Evolutionary conservation across 225 moss, liverwort and hornwort species (phyloP), one percentile per base, ranked within the genome.

Genomic region (Antitrichia curtipendula): DNA sequence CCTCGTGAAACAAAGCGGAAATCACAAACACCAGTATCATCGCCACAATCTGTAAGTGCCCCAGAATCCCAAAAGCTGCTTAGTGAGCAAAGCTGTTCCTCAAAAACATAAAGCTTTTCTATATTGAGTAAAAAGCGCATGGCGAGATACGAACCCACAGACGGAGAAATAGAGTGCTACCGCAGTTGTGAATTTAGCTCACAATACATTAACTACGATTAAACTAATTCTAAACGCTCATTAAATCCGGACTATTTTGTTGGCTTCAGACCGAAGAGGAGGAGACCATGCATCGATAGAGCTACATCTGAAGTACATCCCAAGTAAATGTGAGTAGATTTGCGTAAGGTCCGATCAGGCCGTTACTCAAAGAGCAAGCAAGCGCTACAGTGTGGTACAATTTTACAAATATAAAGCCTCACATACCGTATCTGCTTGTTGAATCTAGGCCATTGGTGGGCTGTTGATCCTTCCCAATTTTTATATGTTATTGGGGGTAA

Each of bases 1-100:
- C 98, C 99, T 99, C 99, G 64, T 97, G 97, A 90, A 99, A 99
- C 73, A 99, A 88, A 88, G 91, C 99, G 23, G 99, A 99, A 73
- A 97, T 91, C 58, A 89, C 94, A 86, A 99, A 99, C 61, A 99
- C 99, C 82, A 97, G 34, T 58, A 96, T 18, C 54, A 99, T 93
- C 43, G 97, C 95, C 28, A 63, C 90, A 58, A 84, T n/a, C 98
- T 98, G 93, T 78, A 70, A 10, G 64, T 56, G 36, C 66, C 86
- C 84, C 86, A 88, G 32, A 78, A 81, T 15, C 74, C 90, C 78
- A 23, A 36, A 86, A 80, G 34, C 29, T 86, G 72, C 84, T 66
- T 56, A 10, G 54, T 89, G 53, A 90, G 80, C 31, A 54, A 75
- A 87, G 53, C 27, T 59, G 47, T 64, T 72, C 60, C 62, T 57